phyloP scores from a whole-genome alignment of 352 stramenopile species.

The Globisporangium nunn region DNA sequence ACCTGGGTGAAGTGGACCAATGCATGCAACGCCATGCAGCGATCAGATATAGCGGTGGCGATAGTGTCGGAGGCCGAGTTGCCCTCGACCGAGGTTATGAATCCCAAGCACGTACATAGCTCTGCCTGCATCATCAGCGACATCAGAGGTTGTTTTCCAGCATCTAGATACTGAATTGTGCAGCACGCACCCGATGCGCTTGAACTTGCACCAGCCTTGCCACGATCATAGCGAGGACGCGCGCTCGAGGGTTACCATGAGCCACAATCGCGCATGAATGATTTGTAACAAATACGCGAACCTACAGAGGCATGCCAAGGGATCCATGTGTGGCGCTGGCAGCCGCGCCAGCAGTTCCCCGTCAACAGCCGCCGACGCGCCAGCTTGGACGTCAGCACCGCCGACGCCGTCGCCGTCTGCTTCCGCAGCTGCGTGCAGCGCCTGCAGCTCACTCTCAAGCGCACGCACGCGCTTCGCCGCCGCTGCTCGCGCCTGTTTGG shows the following conservation, averaged over 20 bases:
- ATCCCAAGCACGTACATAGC: conserved; percentile 16
- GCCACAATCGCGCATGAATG: too few relatives aligned
- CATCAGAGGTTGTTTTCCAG: background rate
- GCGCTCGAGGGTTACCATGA: too few relatives aligned
- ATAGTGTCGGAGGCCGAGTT: background rate
- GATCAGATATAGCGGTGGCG: background rate
- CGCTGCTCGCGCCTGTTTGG: background rate
- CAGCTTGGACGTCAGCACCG: background rate
- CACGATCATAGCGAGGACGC: background rate
- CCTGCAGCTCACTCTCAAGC: conserved; percentile 9
- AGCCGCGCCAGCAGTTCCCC: background rate
- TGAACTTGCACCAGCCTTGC: conserved; percentile 42
- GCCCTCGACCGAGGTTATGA: too few relatives aligned
- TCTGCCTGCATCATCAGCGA: conserved; percentile 11
- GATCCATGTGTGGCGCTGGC: conserved; percentile 26
- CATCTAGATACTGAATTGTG: too few relatives aligned
- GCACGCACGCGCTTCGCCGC: conserved; percentile 1
- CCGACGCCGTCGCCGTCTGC: background rate
- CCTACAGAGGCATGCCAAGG: conserved; percentile 43
- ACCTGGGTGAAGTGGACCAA: too few relatives aligned
- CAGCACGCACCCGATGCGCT: conserved; percentile 28
- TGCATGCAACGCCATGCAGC: too few relatives aligned
- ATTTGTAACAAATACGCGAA: background rate
- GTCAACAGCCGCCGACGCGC: too few relatives aligned
- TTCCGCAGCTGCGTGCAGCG: background rate